phyloP scores from a whole-genome alignment of 2,329 filamentous ascomycete genomes.

The Clarireedia monteithiana region DNA sequence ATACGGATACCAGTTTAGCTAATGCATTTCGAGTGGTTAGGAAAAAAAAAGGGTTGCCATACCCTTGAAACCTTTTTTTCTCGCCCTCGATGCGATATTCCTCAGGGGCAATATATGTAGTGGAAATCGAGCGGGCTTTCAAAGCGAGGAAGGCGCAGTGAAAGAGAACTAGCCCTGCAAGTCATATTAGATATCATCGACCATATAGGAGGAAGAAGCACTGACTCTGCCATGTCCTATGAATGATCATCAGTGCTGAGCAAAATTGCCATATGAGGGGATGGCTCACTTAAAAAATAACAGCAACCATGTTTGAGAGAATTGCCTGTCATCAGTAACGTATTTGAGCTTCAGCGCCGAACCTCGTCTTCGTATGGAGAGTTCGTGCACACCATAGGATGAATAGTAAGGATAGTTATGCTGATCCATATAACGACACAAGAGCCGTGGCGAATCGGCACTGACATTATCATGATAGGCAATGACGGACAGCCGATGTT shows the following conservation, averaged over 20 bases:
- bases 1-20: background rate
- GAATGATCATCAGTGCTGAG: background rate
- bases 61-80: constrained; percentile 49
- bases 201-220: background rate
- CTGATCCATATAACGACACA: constrained; percentile 28
- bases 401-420: constrained; percentile 35
- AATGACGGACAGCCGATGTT: constrained; percentile 46
- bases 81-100: constrained; percentile 44
- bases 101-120: constrained; percentile 35
- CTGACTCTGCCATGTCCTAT: constrained; percentile 9
- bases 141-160: constrained; percentile 50
- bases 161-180: constrained; percentile 49
- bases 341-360: constrained; percentile 43
- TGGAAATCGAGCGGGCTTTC: constrained; percentile 43
- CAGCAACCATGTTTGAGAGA: constrained; percentile 45
- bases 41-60: constrained; percentile 22
- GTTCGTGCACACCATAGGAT: constrained; percentile 44
- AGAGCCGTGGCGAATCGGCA: constrained; percentile 21
- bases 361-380: constrained; percentile 43
- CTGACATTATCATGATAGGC: constrained; percentile 40
- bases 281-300: constrained; percentile 43
- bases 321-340: constrained; percentile 39
- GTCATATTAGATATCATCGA: background rate
- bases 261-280: background rate
- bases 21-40: background rate